A percentile compares a stretch with the other conserved stretches of the same genome.
phyloP scores from a whole-genome alignment of 805 yeast species.

The Pachysolen tannophilus region DNA sequence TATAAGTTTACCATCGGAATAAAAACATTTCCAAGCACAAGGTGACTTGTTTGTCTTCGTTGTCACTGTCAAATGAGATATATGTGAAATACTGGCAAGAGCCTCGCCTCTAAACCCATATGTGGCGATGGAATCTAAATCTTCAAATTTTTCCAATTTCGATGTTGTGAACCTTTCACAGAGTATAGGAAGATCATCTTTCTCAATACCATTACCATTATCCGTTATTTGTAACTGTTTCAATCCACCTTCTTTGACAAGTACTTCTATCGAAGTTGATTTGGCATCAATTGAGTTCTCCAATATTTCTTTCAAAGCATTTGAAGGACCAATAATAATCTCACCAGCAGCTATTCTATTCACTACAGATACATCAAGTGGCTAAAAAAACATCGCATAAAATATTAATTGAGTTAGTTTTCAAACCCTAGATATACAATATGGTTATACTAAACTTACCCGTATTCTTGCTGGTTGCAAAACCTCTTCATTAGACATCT shows the following conservation, averaged over 20 bases:
- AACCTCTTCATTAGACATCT: no score
- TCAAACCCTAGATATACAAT: background rate
- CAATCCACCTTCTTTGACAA: constrained; percentile 88
- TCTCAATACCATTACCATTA: constrained; percentile 76
- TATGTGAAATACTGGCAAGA: constrained; percentile 86
- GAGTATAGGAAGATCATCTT: constrained; percentile 66
- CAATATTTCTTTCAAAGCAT: constrained; percentile 86
- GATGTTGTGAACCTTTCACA: constrained; percentile 94
- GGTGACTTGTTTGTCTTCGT: constrained; percentile 56
- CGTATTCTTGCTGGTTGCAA: constrained; percentile 1
- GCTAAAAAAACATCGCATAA: no score
- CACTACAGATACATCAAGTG: constrained; percentile 65
- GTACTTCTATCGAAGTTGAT: constrained; percentile 63
- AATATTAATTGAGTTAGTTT: background rate
- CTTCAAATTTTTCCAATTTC: constrained; percentile 67
- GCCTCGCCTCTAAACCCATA: constrained; percentile 98
- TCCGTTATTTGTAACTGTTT: constrained; percentile 82
- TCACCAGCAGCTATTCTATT: constrained; percentile 97
- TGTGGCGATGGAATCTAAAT: constrained; percentile 60
- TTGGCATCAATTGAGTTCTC: constrained; percentile 91
- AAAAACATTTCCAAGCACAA: constrained; percentile 69
- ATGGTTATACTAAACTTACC: background rate
- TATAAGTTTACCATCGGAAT: constrained; percentile 54
- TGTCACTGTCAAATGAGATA: constrained; percentile 71
- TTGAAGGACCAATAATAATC: constrained; percentile 87